Evolutionary conservation across 139 green algal genomes (phyloP).

Genomic region (Chlorella sp.): DNA sequence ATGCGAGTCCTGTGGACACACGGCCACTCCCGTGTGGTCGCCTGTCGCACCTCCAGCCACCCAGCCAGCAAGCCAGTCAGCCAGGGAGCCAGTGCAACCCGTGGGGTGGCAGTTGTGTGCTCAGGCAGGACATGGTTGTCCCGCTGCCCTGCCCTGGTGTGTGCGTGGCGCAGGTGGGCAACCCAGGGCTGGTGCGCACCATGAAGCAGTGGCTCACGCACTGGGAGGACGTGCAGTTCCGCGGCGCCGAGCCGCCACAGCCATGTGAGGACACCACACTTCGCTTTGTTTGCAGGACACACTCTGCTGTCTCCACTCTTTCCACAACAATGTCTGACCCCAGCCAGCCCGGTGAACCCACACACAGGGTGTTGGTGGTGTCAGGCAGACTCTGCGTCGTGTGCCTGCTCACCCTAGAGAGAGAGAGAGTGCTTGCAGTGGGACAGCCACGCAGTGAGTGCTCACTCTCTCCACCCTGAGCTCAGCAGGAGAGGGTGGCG

Average conservation of each 20-base stretch:
- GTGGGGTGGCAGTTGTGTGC: background rate
- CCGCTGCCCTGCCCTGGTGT: background rate
- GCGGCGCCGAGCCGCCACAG: constrained; percentile 21
- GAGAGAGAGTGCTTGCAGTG: no score
- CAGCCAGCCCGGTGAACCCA: no score
- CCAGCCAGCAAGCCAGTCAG: background rate
- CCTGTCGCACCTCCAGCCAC: no score
- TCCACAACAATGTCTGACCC: no score
- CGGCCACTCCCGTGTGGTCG: background rate
- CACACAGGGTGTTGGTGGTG: no score
- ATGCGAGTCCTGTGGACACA: background rate
- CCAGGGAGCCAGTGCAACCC: background rate
- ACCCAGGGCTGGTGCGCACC: constrained; percentile 50
- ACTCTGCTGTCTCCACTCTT: no score
- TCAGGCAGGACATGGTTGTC: background rate
- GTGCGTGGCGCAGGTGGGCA: constrained; percentile 69
- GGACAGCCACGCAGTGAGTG: no score
- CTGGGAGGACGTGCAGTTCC: constrained; percentile 74
- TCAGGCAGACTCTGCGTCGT: no score
- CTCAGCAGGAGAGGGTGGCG: constrained; percentile 2
- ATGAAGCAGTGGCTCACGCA: constrained; percentile 63
- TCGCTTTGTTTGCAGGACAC: no score
- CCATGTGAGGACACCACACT: no score
- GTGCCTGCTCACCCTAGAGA: no score
- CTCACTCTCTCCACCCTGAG: no score